Evolutionary conservation across 1,284 basidiomycete genomes (phyloP).

Genomic region (Sporisorium sorghi): DNA sequence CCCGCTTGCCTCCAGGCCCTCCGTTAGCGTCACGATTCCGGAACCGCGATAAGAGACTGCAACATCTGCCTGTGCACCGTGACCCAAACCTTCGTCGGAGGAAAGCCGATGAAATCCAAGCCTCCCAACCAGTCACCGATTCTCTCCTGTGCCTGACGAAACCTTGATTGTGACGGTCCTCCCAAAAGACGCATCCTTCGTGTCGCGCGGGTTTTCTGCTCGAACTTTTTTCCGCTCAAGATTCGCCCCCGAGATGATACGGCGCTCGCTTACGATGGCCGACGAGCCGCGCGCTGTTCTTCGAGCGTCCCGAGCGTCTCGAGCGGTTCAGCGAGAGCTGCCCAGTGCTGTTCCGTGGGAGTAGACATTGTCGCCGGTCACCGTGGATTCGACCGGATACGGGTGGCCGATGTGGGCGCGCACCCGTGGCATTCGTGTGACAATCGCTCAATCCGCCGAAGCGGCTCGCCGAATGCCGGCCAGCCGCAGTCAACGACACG

Average conservation of each 20-base stretch:
- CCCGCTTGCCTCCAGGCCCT: background rate
- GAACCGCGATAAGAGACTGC: background rate
- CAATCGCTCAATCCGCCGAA: background rate
- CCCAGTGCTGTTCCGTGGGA: background rate
- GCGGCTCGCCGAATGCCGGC: background rate
- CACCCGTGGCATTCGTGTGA: background rate
- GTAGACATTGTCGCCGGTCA: background rate
- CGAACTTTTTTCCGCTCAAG: background rate
- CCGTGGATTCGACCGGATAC: background rate
- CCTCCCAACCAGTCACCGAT: background rate
- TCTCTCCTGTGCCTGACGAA: background rate
- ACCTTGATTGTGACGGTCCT: background rate
- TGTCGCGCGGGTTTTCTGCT: background rate
- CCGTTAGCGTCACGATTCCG: background rate
- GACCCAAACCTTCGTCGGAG: background rate
- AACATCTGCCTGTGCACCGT: too few species aligned
- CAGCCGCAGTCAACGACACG: background rate
- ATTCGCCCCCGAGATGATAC: background rate
- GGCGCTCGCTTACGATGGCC: background rate
- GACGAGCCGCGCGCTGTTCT: background rate
- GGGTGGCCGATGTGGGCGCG: background rate
- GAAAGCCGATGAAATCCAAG: background rate
- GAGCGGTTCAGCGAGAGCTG: background rate
- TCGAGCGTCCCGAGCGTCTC: background rate
- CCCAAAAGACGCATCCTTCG: constrained; percentile 1